phyloP scores from a whole-genome alignment of 1,284 basidiomycete species.

The Ustilago xerochloae region DNA sequence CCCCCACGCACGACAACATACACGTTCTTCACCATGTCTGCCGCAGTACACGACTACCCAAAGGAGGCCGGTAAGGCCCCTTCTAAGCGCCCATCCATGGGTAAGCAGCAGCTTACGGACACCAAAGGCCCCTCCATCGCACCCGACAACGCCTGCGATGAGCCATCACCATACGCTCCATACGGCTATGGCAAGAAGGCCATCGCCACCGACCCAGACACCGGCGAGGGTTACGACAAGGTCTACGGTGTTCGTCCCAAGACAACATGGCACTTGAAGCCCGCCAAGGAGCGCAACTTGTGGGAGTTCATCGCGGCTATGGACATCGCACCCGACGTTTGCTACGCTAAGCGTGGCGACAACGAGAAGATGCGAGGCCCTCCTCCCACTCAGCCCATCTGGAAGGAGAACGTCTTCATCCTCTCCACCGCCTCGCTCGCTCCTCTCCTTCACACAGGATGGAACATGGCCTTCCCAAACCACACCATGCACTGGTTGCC shows the following conservation, averaged over 20 bases:
- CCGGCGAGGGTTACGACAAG: conserved; percentile 57
- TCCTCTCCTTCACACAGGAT: conserved; percentile 45
- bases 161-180: conserved; percentile 57
- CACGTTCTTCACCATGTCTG: conserved; percentile 22
- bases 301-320: conserved; percentile 61
- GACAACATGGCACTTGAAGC: conserved; percentile 64
- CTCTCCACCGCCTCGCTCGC: conserved; percentile 46
- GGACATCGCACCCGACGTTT: conserved; percentile 52
- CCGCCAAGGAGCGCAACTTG: conserved; percentile 42
- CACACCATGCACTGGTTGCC: conserved; percentile 60
- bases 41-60: conserved; percentile 22
- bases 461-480: conserved; percentile 54
- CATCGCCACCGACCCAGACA: conserved; percentile 50
- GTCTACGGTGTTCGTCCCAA: conserved; percentile 63
- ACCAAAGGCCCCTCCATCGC: conserved; percentile 47
- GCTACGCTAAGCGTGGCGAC: conserved; percentile 48
- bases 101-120: conserved; percentile 49
- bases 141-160: conserved; percentile 61
- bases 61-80: conserved; percentile 40
- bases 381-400: conserved; percentile 53
- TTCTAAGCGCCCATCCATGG: conserved; percentile 37
- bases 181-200: conserved; percentile 56
- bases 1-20: not conserved
- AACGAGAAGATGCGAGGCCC: conserved; percentile 50
- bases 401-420: conserved; percentile 60